These are phyloP conservation scores for Clitoria ternatea DNA, from an alignment of 306 rosid species.

Conservation along the genomic window DNA sequence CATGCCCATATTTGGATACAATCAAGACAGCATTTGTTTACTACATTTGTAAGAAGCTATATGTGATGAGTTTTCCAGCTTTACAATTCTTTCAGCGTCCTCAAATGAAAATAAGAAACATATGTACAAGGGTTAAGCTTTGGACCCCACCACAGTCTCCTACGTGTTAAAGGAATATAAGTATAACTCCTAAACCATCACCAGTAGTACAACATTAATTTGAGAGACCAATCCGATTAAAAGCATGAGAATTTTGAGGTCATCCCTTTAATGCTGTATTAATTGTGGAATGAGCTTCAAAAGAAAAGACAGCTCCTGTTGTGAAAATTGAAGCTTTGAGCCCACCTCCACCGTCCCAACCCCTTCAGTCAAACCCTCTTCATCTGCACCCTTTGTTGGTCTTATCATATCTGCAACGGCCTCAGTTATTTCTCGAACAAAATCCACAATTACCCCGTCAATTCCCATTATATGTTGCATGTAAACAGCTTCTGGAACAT, in stretches of 20 bases:
- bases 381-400: slow-evolving; percentile 36
- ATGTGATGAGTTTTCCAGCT: no score
- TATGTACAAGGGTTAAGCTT: slow-evolving; percentile 15
- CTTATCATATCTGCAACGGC: slow-evolving; percentile 54
- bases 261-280: slow-evolving; percentile 36
- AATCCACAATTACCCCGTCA: slow-evolving; percentile 87
- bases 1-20: no score
- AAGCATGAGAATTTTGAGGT: background rate
- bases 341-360: slow-evolving; percentile 29
- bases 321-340: slow-evolving; percentile 68
- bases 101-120: slow-evolving; percentile 4
- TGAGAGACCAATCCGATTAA: background rate
- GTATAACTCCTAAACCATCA: background rate
- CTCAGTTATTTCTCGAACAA: slow-evolving; percentile 73
- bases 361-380: slow-evolving; percentile 40
- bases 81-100: background rate
- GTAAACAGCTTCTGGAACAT: slow-evolving; percentile 85
- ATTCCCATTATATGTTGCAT: slow-evolving; percentile 91
- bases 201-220: background rate
- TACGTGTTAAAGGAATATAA: no score
- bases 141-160: background rate
- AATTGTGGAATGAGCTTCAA: slow-evolving; percentile 78
- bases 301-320: slow-evolving; percentile 73
- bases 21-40: no score
- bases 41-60: background rate